Base-by-base conservation (phyloP, 768 basidiomycete genomes). In the Tulasnella sp. region DNA sequence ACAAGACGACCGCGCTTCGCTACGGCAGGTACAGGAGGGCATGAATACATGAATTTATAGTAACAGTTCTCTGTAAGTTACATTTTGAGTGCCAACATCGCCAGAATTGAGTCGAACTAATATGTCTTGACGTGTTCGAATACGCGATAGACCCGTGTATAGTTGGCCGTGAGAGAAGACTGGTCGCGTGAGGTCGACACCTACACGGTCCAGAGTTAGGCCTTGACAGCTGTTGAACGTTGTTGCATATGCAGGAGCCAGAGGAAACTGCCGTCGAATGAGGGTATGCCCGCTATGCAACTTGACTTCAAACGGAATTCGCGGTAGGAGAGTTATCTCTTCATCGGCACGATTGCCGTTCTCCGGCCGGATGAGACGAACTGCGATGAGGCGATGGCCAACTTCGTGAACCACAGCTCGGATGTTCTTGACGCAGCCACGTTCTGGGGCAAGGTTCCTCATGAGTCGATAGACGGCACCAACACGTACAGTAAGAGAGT, bases 171-270 rank as follows among this genome's bases (percentile, higher is more conserved):
- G 81, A 42, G 81, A 75, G 44, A 81, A 81, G 24, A 81, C 81
- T 18, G 56, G 62, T 3, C 52, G n/a, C 8, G 72, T 74, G 12
- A 77, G 44, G 56, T 81, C 81, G 14, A 81, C 75, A 12, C 42
- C 81, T 4, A 80, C 36, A 4, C 56, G 31, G 38, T 82, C 81
- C 1, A 81, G 44, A 1, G 81, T 82, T 18, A 82, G 75, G 36
- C 81, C 81, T 40, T 81, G 78, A 44, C 81, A 82, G 48, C 81
- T 74, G 62, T 82, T 81, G 52, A 82, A 82, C 1, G 81, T 82
- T 5, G 78, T 68, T 27, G 81, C 71, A 39, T 82, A 82, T 8
- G 81, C 81, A 3, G 76, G 75, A 4, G 27, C 56, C 1, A 82
- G 56, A 18, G 81, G 81, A 38, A 81, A 76, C 36, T 82, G 81